Percentiles rank a stretch among this genome's conserved stretches.
Evolutionary conservation across 805 yeast genomes (phyloP).

Genomic region (Yarrowia keelungensis): DNA sequence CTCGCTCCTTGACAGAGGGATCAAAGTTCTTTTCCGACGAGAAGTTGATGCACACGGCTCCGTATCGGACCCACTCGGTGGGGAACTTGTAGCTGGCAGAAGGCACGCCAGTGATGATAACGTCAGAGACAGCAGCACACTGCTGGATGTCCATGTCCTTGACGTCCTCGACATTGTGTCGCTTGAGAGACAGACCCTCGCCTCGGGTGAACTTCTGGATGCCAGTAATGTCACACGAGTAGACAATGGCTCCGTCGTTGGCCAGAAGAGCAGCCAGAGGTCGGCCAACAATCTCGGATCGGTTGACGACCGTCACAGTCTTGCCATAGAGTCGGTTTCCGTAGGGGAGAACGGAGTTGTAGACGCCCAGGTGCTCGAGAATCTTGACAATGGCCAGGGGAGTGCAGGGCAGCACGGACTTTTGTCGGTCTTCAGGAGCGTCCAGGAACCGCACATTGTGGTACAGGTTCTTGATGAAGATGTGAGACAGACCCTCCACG

Average conservation of each 20-base stretch:
- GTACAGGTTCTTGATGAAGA: slow-evolving; percentile 91
- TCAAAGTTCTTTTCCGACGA: slow-evolving; percentile 87
- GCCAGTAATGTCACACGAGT: slow-evolving; percentile 86
- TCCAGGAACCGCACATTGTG: slow-evolving; percentile 90
- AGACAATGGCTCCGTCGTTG: slow-evolving; percentile 96
- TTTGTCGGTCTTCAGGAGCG: slow-evolving; percentile 64
- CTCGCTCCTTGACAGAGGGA: slow-evolving; percentile 77
- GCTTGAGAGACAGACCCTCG: slow-evolving; percentile 78
- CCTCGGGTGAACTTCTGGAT: slow-evolving; percentile 94
- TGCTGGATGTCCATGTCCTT: slow-evolving; percentile 41
- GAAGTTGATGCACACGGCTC: slow-evolving; percentile 90
- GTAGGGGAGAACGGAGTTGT: slow-evolving; percentile 79
- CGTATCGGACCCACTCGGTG: slow-evolving; percentile 75
- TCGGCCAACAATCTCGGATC: slow-evolving; percentile 97
- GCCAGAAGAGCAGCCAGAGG: slow-evolving; percentile 96
- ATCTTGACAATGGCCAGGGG: slow-evolving; percentile 95
- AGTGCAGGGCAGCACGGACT: slow-evolving; percentile 94
- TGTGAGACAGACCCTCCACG: slow-evolving; percentile 92
- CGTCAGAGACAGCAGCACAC: slow-evolving; percentile 72
- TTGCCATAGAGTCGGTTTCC: slow-evolving; percentile 95
- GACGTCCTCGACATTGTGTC: slow-evolving; percentile 79
- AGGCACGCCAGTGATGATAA: slow-evolving; percentile 96
- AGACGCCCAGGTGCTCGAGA: slow-evolving; percentile 85
- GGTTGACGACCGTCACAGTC: slow-evolving; percentile 85
- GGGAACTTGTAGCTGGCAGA: slow-evolving; percentile 84